A percentile compares a stretch with the other conserved stretches of the same genome.
phyloP scores from a whole-genome alignment of 352 stramenopile species.

The Pythium brachiatum region DNA sequence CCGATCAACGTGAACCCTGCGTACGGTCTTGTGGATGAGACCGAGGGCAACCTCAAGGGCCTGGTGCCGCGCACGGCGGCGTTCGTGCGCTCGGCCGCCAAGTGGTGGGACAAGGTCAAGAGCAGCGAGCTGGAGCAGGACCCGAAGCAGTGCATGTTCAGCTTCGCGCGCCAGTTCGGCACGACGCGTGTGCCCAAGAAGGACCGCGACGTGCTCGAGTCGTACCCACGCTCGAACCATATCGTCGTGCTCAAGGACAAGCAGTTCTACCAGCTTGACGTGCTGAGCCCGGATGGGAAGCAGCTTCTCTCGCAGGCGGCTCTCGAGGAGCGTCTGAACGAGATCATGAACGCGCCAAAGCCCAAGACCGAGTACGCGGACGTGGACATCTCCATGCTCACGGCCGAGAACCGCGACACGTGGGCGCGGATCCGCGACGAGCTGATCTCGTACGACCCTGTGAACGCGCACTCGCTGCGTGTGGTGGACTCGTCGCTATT shows the following conservation, averaged over 20 bases:
- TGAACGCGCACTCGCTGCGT: conserved; percentile 69
- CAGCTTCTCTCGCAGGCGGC: conserved; percentile 70
- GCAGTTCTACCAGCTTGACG: conserved; percentile 81
- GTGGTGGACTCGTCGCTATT: conserved; percentile 90
- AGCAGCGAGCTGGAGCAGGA: conserved; percentile 85
- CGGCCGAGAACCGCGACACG: conserved; percentile 78
- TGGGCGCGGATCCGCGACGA: conserved; percentile 81
- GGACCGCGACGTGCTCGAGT: conserved; percentile 71
- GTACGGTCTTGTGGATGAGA: conserved; percentile 83
- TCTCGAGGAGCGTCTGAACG: conserved; percentile 61
- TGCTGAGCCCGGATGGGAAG: conserved; percentile 81
- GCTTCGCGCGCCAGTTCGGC: conserved; percentile 85
- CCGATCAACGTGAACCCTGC: conserved; percentile 92
- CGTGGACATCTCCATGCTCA: conserved; percentile 74
- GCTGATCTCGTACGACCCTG: conserved; percentile 58
- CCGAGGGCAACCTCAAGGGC: conserved; percentile 63
- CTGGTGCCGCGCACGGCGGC: conserved; percentile 69
- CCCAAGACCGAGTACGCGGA: conserved; percentile 38
- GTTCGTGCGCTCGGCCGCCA: conserved; percentile 79
- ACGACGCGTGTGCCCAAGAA: conserved; percentile 79
- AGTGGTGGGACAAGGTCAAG: conserved; percentile 90
- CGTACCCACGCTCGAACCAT: conserved; percentile 73
- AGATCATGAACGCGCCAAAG: conserved; percentile 55
- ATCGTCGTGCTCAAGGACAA: conserved; percentile 88
- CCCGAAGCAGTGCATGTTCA: conserved; percentile 89